Evolutionary conservation across 257 asterid genomes (phyloP), one percentile per base, ranked within the genome.

Genomic region (Nicotiana otophora): DNA sequence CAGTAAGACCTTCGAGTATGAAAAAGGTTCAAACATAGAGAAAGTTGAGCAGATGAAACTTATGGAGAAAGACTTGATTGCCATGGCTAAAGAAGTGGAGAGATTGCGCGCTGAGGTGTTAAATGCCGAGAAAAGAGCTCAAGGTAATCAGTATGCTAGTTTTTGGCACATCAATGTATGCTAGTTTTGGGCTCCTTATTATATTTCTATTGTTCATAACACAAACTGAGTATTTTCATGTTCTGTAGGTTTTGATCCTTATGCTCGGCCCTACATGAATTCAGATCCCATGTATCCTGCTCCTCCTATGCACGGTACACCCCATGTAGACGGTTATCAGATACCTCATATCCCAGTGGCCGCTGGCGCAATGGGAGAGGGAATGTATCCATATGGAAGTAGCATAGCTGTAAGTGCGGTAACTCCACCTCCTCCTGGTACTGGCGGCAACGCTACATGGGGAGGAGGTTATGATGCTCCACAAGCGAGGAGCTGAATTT

Each of bases 1-100:
- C 80, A 96, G 99, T 69, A 85, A 87, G 86, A 90, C 93, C 26
- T 96, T 96, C 61, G 94, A 91, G 85, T 82, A 86, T n/a, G 97
- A 94, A 84, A 96, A 94, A 84, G 88, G 92, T 67, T 39, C 81
- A 53, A 96, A 94, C 86, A 81, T 55, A 19, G 92, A 87, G 63
- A 92, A 93, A 88, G 97, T 96, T 78, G 92, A 92, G 76, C 84
- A 90, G 82, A 80, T 93, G 98, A 86, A 90, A 88, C 80, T 65
- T 30, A 64, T 86, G 90, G 99, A 94, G 94, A 90, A 87, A 86
- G 89, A 96, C 70, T 84, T 96, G 80, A 87, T 93, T 63, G 88
- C 72, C 66, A 80, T 89, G 92, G 88, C 87, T 79, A 91, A 58
- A 57, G 95, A 96, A 90, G 89, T 89, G 57, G 97, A 93, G 77